These are phyloP conservation scores for Fusarium sp. DNA, from an alignment of 2,329 filamentous ascomycete genomes.

Conservation along the genomic window DNA sequence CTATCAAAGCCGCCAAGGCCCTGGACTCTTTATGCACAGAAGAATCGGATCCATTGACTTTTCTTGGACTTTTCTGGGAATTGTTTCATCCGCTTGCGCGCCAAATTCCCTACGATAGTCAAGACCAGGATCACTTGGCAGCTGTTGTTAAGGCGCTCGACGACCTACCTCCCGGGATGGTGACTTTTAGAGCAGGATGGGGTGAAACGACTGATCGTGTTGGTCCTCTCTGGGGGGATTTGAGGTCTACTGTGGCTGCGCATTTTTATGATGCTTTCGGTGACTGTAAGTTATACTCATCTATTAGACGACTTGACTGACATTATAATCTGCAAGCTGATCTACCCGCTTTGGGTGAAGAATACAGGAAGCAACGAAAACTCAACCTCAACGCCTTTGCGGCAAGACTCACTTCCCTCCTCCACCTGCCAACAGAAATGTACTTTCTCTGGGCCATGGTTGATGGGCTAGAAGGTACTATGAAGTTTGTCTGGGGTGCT, in stretches of 20 bases:
- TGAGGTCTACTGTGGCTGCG: background rate
- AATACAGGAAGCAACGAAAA: background rate
- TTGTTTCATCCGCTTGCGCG: constrained; percentile 34
- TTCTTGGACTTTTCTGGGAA: constrained; percentile 40
- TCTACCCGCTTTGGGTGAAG: background rate
- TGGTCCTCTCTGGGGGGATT: constrained; percentile 18
- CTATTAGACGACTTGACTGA: background rate
- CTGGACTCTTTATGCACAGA: constrained; percentile 12
- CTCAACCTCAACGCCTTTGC: constrained; percentile 20
- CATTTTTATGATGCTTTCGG: constrained; percentile 5
- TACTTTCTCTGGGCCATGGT: constrained; percentile 30
- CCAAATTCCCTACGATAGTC: constrained; percentile 31
- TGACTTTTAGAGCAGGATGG: constrained; percentile 1
- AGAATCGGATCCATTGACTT: constrained; percentile 9
- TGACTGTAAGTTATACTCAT: background rate
- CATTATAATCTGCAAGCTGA: background rate
- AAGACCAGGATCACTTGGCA: constrained; percentile 24
- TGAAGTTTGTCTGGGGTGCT: constrained; percentile 20
- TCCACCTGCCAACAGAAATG: background rate
- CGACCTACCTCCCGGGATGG: background rate
- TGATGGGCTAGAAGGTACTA: constrained; percentile 26
- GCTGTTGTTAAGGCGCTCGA: constrained; percentile 14
- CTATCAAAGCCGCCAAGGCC: background rate
- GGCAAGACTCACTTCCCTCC: constrained; percentile 13
- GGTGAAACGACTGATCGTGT: constrained; percentile 3